phyloP scores from a whole-genome alignment of 768 basidiomycete species.

The Mycena pura region DNA sequence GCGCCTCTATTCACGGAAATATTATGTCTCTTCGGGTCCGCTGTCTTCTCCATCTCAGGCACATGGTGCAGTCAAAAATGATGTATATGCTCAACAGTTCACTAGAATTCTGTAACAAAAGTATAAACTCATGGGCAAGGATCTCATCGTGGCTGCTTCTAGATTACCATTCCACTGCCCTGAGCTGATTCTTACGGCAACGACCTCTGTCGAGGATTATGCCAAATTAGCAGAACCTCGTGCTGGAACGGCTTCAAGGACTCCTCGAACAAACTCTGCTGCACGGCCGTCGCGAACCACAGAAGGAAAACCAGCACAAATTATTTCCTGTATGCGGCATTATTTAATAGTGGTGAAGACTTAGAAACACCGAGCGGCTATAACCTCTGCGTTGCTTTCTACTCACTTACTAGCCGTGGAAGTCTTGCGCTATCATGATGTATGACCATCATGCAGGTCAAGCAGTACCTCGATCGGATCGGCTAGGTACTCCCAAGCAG shows the following conservation, averaged over 20 bases:
- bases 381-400: background rate
- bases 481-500: background rate
- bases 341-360: background rate
- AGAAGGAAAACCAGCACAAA: background rate
- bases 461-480: background rate
- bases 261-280: background rate
- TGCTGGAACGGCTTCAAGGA: background rate
- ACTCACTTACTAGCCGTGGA: background rate
- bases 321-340: background rate
- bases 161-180: too few relatives aligned
- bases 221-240: background rate
- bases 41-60: background rate
- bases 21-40: background rate
- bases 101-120: background rate
- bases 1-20: too few relatives aligned
- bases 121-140: background rate
- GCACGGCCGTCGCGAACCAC: background rate
- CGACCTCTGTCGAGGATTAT: background rate
- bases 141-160: background rate
- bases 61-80: background rate
- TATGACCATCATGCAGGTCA: background rate
- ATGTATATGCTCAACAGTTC: background rate
- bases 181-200: background rate
- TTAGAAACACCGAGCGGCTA: too few relatives aligned
- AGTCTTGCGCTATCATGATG: background rate